A percentile compares a stretch with the other conserved stretches of the same genome.
Conservation (phyloP, 2,329 filamentous ascomycete species). For the Aspergillus tubingensis region DNA sequence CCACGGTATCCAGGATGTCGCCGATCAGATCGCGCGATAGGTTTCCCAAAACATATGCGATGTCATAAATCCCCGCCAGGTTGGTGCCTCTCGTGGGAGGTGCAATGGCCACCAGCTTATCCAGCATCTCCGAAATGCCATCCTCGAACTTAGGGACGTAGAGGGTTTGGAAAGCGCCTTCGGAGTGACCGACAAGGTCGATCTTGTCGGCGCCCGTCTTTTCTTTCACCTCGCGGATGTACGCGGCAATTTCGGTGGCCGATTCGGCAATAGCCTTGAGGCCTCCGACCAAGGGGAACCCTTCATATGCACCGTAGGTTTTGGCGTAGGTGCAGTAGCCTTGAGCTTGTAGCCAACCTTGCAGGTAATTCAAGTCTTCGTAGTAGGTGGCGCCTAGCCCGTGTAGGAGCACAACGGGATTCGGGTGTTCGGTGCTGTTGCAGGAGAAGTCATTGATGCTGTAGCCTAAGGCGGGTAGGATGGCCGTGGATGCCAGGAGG, state of each 20-base stretch:
- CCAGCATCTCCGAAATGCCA: constrained; percentile 29
- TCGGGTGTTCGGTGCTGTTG: constrained; percentile 26
- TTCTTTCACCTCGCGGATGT: constrained; percentile 39
- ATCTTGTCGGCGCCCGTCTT: constrained; percentile 42
- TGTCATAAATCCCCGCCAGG: constrained; percentile 32
- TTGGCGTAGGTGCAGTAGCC: constrained; percentile 48
- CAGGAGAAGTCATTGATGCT: constrained; percentile 41
- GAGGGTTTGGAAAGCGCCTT: constrained; percentile 46
- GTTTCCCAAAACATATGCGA: constrained; percentile 33
- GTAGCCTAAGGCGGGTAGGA: constrained; percentile 19
- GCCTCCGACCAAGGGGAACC: constrained; percentile 43
- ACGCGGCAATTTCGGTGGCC: constrained; percentile 42
- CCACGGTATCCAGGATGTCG: constrained; percentile 29
- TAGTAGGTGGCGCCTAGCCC: constrained; percentile 42
- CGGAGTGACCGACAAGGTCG: constrained; percentile 48
- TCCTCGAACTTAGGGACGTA: constrained; percentile 44
- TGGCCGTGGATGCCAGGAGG: constrained; percentile 7
- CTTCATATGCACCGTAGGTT: constrained; percentile 45
- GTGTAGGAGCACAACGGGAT: constrained; percentile 41
- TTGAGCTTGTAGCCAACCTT: constrained; percentile 38
- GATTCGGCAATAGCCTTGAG: constrained; percentile 42
- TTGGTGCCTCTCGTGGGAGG: constrained; percentile 39
- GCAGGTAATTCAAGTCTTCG: constrained; percentile 40
- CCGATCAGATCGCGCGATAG: constrained; percentile 24
- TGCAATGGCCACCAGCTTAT: constrained; percentile 39